Conservation (phyloP, 2,329 filamentous ascomycete genomes). For the Calycina herbarum region DNA sequence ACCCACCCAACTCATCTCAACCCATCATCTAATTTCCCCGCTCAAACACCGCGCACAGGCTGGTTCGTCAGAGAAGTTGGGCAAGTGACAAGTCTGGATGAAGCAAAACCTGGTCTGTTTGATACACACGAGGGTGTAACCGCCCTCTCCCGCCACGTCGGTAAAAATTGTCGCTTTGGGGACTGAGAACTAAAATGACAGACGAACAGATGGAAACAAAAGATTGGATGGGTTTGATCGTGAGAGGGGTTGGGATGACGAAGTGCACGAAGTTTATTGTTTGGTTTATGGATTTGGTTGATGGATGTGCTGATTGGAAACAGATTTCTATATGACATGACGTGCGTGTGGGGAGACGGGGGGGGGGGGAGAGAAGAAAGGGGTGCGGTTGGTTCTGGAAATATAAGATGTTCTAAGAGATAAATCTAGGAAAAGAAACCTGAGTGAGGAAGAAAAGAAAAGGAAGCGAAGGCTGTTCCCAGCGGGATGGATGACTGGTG, state of each 20-base stretch:
- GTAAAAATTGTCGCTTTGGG: too few relatives aligned
- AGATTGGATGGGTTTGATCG: too few relatives aligned
- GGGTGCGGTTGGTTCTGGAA: background rate
- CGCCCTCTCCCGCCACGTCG: too few relatives aligned
- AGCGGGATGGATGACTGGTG: too few relatives aligned
- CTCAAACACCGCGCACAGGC: background rate
- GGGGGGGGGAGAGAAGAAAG: background rate
- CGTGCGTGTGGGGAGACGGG: background rate
- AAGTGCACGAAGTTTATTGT: background rate
- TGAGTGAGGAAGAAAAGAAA: background rate
- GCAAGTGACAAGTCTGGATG: background rate
- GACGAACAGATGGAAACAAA: too few relatives aligned
- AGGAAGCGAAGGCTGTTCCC: background rate
- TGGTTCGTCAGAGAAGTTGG: background rate
- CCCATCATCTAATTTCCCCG: background rate
- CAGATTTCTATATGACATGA: background rate
- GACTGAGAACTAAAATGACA: too few relatives aligned
- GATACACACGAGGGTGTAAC: background rate
- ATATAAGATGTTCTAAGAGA: background rate
- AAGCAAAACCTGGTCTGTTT: background rate
- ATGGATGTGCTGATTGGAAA: background rate
- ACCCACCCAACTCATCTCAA: background rate
- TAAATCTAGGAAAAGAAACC: background rate
- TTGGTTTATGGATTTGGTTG: background rate
- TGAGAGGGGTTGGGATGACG: background rate